phyloP scores from a whole-genome alignment of 345 rosid genomes.

The Syzygium aqueum region DNA sequence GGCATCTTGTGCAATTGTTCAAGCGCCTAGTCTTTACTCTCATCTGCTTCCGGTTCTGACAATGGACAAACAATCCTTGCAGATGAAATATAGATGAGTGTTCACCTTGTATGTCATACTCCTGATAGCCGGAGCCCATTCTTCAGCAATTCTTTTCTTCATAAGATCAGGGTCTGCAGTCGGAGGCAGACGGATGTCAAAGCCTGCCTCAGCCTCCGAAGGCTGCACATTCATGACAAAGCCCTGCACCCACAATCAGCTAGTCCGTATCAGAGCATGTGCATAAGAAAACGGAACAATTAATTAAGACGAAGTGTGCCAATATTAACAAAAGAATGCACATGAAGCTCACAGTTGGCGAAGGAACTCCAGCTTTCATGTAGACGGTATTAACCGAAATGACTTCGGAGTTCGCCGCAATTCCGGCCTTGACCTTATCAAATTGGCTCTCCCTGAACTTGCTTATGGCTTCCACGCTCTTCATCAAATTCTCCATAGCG shows the following conservation, averaged over 20 bases:
- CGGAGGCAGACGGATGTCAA: conserved; percentile 77
- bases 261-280: neutral
- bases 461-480: conserved; percentile 55
- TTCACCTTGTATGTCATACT: conserved; percentile 70
- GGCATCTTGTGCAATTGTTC: neutral
- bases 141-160: conserved; percentile 56
- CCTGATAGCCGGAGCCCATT: conserved; percentile 84
- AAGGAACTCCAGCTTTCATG: conserved; percentile 70
- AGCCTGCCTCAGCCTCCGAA: conserved; percentile 93
- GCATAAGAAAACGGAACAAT: neutral
- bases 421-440: conserved; percentile 70
- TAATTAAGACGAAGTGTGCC: neutral
- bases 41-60: neutral
- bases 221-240: conserved; percentile 95
- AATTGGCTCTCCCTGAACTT: conserved; percentile 69
- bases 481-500: conserved; percentile 90
- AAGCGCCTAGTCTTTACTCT: neutral
- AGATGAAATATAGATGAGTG: neutral
- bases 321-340: neutral
- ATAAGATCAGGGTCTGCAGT: conserved; percentile 52
- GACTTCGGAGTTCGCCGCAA: conserved; percentile 57
- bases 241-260: conserved; percentile 31
- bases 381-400: conserved; percentile 83
- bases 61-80: neutral
- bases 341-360: conserved; percentile 42